These are phyloP conservation scores for Tulasnella sp. DNA, from an alignment of 768 basidiomycete species.

Conservation along the genomic window DNA sequence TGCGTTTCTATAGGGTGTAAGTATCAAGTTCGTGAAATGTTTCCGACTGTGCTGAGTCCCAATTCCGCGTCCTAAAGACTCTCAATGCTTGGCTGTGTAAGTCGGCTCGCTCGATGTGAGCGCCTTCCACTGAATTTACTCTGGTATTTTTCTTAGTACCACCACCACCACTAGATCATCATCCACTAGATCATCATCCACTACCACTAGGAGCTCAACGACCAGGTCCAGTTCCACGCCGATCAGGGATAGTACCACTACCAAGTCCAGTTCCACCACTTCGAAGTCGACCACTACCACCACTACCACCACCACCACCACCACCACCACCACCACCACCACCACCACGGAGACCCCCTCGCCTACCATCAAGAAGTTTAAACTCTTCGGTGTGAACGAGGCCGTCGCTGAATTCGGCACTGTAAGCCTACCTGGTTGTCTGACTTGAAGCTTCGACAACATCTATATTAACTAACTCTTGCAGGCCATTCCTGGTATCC, in stretches of 20 bases:
- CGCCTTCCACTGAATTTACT: slow-evolving; percentile 33
- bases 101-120: slow-evolving; percentile 30
- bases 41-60: neutral
- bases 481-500: slow-evolving; percentile 46
- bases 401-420: slow-evolving; percentile 61
- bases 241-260: too few species aligned
- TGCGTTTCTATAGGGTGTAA: neutral
- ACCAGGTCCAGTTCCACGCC: too few species aligned
- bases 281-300: too few species aligned
- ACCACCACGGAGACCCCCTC: neutral
- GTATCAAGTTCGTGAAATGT: neutral
- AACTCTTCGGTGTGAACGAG: slow-evolving; percentile 59
- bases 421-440: neutral
- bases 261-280: neutral
- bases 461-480: slow-evolving; percentile 50
- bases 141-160: slow-evolving; percentile 27
- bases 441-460: neutral
- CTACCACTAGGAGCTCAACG: slow-evolving; percentile 31
- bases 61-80: neutral
- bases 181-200: slow-evolving; percentile 33
- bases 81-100: slow-evolving; percentile 27
- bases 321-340: neutral
- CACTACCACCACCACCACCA: neutral
- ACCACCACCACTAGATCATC: slow-evolving; percentile 33
- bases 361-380: slow-evolving; percentile 42